Evolutionary conservation across 345 rosid species (phyloP).

Genomic region (Psidium guajava): DNA sequence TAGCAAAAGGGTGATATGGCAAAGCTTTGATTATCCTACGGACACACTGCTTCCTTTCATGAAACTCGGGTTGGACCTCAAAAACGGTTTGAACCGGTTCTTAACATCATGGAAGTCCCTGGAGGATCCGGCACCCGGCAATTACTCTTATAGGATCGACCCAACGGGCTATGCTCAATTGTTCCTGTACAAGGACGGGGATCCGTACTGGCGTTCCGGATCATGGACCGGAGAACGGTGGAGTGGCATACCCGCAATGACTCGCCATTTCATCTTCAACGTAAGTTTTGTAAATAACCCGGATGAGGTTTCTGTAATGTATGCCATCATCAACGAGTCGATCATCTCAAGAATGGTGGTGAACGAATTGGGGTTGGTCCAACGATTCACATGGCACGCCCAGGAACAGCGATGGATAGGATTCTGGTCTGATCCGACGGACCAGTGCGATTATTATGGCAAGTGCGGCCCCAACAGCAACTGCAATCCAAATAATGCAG

Average conservation of each 20-base stretch:
- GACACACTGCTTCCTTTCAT: conserved; percentile 26
- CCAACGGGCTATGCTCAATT: conserved; percentile 22
- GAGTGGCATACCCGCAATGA: conserved; percentile 67
- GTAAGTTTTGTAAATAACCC: conserved; percentile 16
- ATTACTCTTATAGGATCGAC: conserved; percentile 7
- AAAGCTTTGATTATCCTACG: conserved; percentile 69
- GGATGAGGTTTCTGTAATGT: conserved; percentile 23
- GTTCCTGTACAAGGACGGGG: conserved; percentile 24
- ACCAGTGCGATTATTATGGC: conserved; percentile 46
- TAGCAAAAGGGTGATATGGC: conserved; percentile 26
- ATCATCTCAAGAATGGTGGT: conserved; percentile 37
- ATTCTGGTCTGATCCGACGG: conserved; percentile 37
- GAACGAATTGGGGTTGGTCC: conserved; percentile 34
- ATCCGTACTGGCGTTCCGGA: conserved; percentile 39
- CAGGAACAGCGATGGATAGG: conserved; percentile 28
- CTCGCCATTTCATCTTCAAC: conserved; percentile 21
- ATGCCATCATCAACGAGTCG: conserved; percentile 11
- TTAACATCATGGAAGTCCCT: conserved; percentile 15
- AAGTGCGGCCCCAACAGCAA: conserved; percentile 41
- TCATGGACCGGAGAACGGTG: conserved; percentile 65
- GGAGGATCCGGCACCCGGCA: conserved; percentile 11
- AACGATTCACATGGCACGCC: conserved; percentile 40
- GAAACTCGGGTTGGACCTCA: conserved; percentile 8
- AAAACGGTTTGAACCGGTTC: conserved; percentile 3
- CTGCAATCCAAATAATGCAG: conserved; percentile 6